Evolutionary conservation across 495 filamentous ascomycete species (phyloP).

Genomic region (Aspergillus taichungensis): DNA sequence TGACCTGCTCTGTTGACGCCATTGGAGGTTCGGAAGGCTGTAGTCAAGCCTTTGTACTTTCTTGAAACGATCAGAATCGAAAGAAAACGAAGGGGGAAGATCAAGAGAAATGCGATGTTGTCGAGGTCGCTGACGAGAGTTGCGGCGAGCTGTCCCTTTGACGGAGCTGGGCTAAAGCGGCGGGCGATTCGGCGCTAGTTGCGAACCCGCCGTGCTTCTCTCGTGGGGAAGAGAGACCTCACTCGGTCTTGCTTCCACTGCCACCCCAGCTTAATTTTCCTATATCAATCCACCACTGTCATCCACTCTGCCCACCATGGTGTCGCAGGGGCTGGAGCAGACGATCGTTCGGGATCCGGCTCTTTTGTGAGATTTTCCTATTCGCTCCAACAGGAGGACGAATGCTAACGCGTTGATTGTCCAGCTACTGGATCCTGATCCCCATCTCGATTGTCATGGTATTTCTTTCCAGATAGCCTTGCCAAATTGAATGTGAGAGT

Average conservation of each 20-base stretch:
- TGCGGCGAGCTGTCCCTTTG: conserved; percentile 40
- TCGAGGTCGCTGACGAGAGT: conserved; percentile 15
- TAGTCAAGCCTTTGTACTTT: background rate
- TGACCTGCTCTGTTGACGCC: conserved; percentile 24
- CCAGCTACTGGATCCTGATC: conserved; percentile 94
- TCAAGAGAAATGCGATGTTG: conserved; percentile 4
- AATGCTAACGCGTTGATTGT: background rate
- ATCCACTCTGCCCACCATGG: conserved; percentile 49
- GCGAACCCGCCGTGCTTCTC: conserved; percentile 1
- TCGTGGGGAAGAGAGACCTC: conserved; percentile 14
- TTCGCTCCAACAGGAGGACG: background rate
- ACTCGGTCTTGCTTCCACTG: conserved; percentile 10
- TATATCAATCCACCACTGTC: conserved; percentile 2
- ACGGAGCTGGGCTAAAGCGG: conserved; percentile 30
- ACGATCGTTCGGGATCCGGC: conserved; percentile 98
- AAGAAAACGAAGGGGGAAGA: background rate
- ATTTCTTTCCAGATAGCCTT: conserved; percentile 11
- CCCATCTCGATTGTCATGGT: conserved; percentile 98
- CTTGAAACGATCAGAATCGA: background rate
- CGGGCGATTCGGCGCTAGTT: conserved; percentile 8
- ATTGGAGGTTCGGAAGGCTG: conserved; percentile 5
- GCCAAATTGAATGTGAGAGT: background rate
- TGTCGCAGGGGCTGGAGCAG: conserved; percentile 69
- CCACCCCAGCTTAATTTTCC: conserved; percentile 6
- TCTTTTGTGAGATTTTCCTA: conserved; percentile 62